Conservation (phyloP, 495 filamentous ascomycete species). For the Penicillium nucicola region DNA sequence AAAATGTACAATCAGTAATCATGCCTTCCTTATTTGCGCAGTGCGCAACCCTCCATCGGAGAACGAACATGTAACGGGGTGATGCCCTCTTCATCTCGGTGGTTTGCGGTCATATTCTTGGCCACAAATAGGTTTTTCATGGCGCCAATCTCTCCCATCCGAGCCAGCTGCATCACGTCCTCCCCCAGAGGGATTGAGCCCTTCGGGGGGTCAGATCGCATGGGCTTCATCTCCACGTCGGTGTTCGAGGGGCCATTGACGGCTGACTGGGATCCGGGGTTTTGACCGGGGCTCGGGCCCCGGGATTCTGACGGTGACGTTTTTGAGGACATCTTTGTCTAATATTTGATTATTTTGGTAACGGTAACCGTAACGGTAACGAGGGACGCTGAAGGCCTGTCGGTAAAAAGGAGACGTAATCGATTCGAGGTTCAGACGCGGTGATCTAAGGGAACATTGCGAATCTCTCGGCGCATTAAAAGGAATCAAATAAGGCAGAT, state of each 20-base stretch:
- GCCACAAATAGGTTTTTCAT: slow-evolving; percentile 87
- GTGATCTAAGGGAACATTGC: slow-evolving; percentile 14
- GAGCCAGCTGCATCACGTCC: slow-evolving; percentile 94
- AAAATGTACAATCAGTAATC: slow-evolving; percentile 6
- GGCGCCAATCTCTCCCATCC: slow-evolving; percentile 76
- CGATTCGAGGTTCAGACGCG: slow-evolving; percentile 6
- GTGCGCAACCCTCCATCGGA: not conserved
- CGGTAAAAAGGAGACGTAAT: slow-evolving; percentile 8
- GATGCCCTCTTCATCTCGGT: slow-evolving; percentile 86
- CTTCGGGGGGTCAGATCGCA: slow-evolving; percentile 46
- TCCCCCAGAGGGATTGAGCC: slow-evolving; percentile 60
- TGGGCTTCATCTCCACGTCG: slow-evolving; percentile 66
- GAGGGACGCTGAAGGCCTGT: not conserved
- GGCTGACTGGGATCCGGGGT: slow-evolving; percentile 26
- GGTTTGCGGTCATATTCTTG: slow-evolving; percentile 74
- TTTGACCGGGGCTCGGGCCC: slow-evolving; percentile 23
- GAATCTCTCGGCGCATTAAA: slow-evolving; percentile 2
- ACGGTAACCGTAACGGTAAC: slow-evolving; percentile 1
- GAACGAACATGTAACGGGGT: slow-evolving; percentile 88
- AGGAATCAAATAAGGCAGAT: no score
- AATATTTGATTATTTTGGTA: no score
- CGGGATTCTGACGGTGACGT: slow-evolving; percentile 24
- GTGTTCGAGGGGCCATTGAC: slow-evolving; percentile 57
- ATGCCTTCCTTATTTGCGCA: not conserved
- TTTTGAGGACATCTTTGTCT: slow-evolving; percentile 27